phyloP scores from a whole-genome alignment of 1,139 yeast species.

The Geotrichum cucujoidarum region DNA sequence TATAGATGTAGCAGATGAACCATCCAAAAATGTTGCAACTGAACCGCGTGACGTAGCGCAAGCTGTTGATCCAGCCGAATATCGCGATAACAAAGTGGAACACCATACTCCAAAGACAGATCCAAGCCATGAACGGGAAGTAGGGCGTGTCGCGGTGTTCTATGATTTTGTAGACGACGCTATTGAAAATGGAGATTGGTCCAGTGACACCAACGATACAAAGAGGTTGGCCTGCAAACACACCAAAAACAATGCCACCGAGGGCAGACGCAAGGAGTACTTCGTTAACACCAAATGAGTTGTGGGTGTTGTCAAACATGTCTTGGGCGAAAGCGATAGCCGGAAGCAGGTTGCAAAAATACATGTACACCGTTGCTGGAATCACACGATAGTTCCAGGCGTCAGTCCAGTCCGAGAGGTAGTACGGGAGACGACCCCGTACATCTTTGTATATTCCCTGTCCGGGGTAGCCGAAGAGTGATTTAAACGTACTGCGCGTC shows the following conservation, averaged over 20 bases:
- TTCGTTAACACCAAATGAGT: conserved; percentile 88
- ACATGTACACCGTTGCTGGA: conserved; percentile 76
- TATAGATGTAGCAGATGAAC: conserved; percentile 83
- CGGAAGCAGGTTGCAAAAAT: conserved; percentile 83
- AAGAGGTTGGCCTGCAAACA: conserved; percentile 82
- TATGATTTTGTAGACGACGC: conserved; percentile 81
- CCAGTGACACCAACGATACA: conserved; percentile 97
- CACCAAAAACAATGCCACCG: conserved; percentile 85
- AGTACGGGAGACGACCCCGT: conserved; percentile 56
- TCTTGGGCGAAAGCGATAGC: conserved; percentile 97
- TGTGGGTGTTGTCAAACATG: conserved; percentile 81
- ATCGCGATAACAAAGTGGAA: conserved; percentile 72
- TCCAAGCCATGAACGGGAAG: conserved; percentile 95
- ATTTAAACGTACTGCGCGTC: not conserved
- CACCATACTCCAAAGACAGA: conserved; percentile 84
- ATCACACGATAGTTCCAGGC: conserved; percentile 83
- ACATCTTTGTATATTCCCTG: conserved; percentile 57
- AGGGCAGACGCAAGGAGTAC: conserved; percentile 76
- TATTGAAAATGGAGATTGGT: conserved; percentile 81
- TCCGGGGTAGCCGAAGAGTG: conserved; percentile 39
- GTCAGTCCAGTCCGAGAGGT: conserved; percentile 73
- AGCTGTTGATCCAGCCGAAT: conserved; percentile 61
- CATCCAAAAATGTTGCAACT: conserved; percentile 94
- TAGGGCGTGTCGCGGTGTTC: conserved; percentile 60
- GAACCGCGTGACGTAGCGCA: conserved; percentile 70